phyloP scores from a whole-genome alignment of 306 rosid species.

The Sindora glabra region DNA sequence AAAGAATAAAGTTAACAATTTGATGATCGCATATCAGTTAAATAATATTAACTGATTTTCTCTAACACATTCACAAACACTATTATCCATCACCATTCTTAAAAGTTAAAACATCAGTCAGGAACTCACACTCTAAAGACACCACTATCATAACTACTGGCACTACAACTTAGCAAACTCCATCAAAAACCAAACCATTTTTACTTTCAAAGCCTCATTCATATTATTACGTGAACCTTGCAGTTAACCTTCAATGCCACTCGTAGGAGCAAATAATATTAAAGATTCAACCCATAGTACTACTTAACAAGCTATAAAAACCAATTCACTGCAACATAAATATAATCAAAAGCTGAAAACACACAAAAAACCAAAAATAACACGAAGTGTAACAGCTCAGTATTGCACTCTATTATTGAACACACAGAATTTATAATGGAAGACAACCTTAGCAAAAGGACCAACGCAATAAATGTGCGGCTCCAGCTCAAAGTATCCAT shows the following conservation, averaged over 20 bases:
- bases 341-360: constrained; percentile 12
- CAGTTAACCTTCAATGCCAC: constrained; percentile 13
- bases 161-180: constrained; percentile 14
- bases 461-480: constrained; percentile 7
- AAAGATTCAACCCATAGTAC: constrained; percentile 19
- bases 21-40: background rate
- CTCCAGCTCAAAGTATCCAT: constrained; percentile 12
- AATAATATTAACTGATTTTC: constrained; percentile 3
- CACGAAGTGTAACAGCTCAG: constrained; percentile 30
- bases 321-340: constrained; percentile 15
- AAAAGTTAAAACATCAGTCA: background rate
- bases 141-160: background rate
- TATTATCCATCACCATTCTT: background rate
- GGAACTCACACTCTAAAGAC: background rate
- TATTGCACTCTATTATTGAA: constrained; percentile 28
- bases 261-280: background rate
- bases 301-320: background rate
- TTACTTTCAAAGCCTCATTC: constrained; percentile 5
- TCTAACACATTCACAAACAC: background rate
- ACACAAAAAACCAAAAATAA: constrained; percentile 8
- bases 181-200: background rate
- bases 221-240: background rate
- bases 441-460: background rate
- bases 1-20: background rate
- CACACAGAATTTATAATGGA: constrained; percentile 28